Evolutionary conservation across 148 eudicot genomes (phyloP), one percentile per base, ranked within the genome.

Genomic region (Pharnaceum exiguum): DNA sequence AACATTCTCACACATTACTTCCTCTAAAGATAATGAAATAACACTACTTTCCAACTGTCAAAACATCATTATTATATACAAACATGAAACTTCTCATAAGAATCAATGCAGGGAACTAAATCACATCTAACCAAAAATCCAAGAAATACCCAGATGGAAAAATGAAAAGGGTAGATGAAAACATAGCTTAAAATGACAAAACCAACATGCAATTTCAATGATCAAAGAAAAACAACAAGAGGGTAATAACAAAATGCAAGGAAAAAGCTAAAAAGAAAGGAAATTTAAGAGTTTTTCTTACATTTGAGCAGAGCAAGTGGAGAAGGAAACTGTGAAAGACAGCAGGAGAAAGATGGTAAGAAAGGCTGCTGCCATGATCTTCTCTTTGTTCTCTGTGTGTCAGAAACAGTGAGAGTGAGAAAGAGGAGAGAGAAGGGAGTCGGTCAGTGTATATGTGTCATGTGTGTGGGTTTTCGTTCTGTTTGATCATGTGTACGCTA

Each of bases 321-420:
- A 60, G 49, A 75, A 68, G 38, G 12, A 53, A 37, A 2, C 15
- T 24, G 45, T 55, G 32, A 42, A 61, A 11, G 57, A 25, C 38
- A 80, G 59, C 40, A 80, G 54, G 46, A 63, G 59, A 17, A 70
- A 22, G 44, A 68, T 37, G 58, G 67, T 49, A 46, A 71, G 39
- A 25, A 51, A 35, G 31, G 68, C 32, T 71, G 67, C 77, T 71
- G 67, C 77, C 83, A 84, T 83, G 51, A 51, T 51, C 28, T 61
- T 24, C n/a, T n/a, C n/a, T n/a, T n/a, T n/a, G n/a, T n/a, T n/a
- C n/a, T n/a, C n/a, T n/a, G n/a, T n/a, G n/a, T n/a, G n/a, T n/a
- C n/a, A n/a, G n/a, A n/a, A n/a, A n/a, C 19, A 19, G 33, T 16
- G 10, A 22, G 29, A n/a, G 11, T 22, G 29, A 30, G 26, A 12